Conservation (phyloP, 2,329 filamentous ascomycete genomes). For the Aschersonia sp. region DNA sequence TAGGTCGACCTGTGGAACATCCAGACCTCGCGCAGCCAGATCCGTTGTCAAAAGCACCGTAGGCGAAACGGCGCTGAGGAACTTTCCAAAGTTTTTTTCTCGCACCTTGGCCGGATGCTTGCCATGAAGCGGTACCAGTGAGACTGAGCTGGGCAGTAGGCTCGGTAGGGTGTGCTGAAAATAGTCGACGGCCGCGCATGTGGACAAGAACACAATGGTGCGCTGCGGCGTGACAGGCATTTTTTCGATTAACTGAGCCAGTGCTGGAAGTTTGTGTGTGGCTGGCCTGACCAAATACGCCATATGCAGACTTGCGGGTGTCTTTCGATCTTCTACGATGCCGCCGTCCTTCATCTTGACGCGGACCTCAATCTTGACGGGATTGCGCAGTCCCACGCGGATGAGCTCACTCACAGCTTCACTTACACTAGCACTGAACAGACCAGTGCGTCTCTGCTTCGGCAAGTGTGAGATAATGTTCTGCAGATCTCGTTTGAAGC, state of each 20-base stretch:
- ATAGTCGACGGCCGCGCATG: conserved; percentile 90
- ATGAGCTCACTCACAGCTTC: conserved; percentile 92
- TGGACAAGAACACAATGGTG: conserved; percentile 83
- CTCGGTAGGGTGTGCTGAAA: conserved; percentile 67
- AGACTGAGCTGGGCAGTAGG: conserved; percentile 54
- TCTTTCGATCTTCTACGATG: conserved; percentile 64
- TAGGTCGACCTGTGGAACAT: conserved; percentile 83
- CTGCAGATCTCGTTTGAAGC: conserved; percentile 84
- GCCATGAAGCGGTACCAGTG: conserved; percentile 72
- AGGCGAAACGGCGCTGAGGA: conserved; percentile 59
- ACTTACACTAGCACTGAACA: conserved; percentile 93
- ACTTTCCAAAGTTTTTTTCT: conserved; percentile 73
- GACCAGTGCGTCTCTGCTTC: conserved; percentile 82
- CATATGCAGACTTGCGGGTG: conserved; percentile 87
- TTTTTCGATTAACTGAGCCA: conserved; percentile 54
- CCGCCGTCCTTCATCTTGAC: conserved; percentile 62
- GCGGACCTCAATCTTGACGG: conserved; percentile 87
- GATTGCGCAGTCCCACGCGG: conserved; percentile 80
- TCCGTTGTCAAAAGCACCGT: conserved; percentile 85
- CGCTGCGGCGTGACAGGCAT: conserved; percentile 66
- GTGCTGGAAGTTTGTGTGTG: conserved; percentile 64
- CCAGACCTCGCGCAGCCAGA: conserved; percentile 76
- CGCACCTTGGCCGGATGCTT: conserved; percentile 83
- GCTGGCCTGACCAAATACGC: conserved; percentile 65
- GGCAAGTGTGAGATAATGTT: conserved; percentile 72